Evolutionary conservation across 2,329 filamentous ascomycete genomes (phyloP), one percentile per base, ranked within the genome.

Genomic region (Alternaria arborescens): DNA sequence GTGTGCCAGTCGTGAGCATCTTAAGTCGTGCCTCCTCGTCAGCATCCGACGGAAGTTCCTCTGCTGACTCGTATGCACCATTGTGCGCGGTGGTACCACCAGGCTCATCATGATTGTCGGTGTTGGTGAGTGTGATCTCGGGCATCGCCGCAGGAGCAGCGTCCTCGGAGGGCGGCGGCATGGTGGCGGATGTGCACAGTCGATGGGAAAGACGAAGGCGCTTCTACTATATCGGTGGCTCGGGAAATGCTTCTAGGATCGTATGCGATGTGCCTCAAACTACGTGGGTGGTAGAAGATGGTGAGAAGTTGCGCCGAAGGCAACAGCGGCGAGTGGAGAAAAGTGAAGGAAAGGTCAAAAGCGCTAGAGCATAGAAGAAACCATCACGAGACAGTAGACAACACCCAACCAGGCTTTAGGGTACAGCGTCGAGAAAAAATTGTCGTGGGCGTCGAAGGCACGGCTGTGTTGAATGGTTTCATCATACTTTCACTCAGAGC

Each of bases 11-110:
- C n/a, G 76, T 77, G 42, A 78, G 70, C 32, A 71, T 71, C 53
- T 75, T 74, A 12, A 83, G 69, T 16, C 79, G 75, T 8, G 79
- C 76, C 44, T 78, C 79, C 60, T 82, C 81, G 52, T 80, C 78
- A 14, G 73, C 74, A 58, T 78, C 72, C 22, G 73, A 71, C 12
- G 71, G 66, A 12, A 75, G 28, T 14, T 70, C 70, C 26, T 71
- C 66, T 38, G 52, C 68, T 30, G 54, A 41, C 4, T 62, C 53
- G 22, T 66, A 44, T 14, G 61, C 59, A 22, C 60, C 66, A 41
- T 67, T 52, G 3, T 62, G 56, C 28, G 56, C 41, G 16, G 41
- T 40, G 24, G 56, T 50, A 14, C 57, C 60, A 5, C 63, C 38
- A n/a, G 52, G 44, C 20, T 57, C 47, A 12, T 54, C 57, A 22